Evolutionary conservation across 192 early-diverging fungal genomes (phyloP), one percentile per base, ranked within the genome.

Genomic region (Piromyces finnis): DNA sequence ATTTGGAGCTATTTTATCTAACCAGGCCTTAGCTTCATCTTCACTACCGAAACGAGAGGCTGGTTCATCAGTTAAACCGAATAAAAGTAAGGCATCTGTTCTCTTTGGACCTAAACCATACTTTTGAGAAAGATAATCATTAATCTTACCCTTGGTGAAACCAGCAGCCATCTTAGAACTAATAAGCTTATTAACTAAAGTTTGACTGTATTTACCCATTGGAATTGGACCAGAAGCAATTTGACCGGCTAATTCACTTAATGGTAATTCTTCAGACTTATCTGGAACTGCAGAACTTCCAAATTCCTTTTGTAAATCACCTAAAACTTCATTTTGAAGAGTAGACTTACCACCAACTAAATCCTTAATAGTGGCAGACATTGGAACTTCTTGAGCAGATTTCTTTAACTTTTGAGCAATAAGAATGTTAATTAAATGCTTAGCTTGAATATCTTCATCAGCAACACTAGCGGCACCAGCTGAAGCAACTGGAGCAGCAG

Each of bases 321-420:
- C 96, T 80, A 97, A 87, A 37, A 98, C 95, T 83, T 98, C 96
- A 88, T 98, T 98, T 84, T 98, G 96, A 32, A 98, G 88, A 29
- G 96, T 98, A 18, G 94, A 95, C 85, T 98, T 98, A 83, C 96
- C 96, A 36, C 93, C 95, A 59, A 97, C 95, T 77, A 98, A 90
- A 79, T 98, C 95, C 87, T 95, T 96, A 89, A 92, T 95, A 82
- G 88, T 91, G 89, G 94, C 96, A 83, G 84, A 81, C 30, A 90
- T 85, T 22, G 92, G 85, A 35, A 98, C 85, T 32, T 96, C 94
- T 30, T 85, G 84, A 4, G 95, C 82, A 5, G 92, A 83, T 84
- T 94, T 94, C 88, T 95, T 95, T 68, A 96, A 89, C 87, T 97
- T 97, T 83, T 97, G 93, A 41, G 94, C 94, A 84, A 96, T 92